Evolutionary conservation across 257 asterid genomes (phyloP).

Genomic region (Ilex aquifolium): DNA sequence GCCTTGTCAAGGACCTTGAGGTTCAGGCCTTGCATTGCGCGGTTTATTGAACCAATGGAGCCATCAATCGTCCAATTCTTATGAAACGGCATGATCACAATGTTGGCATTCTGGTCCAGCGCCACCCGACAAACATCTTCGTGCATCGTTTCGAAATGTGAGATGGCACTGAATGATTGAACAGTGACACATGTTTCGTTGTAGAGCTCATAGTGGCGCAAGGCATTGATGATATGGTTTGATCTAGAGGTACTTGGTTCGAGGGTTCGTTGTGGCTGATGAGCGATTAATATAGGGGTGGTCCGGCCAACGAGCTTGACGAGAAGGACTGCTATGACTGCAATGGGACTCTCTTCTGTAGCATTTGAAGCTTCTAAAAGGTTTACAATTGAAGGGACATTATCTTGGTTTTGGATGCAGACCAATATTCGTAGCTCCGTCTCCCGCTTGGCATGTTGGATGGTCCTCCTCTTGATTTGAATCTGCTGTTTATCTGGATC

Average conservation of each 20-base stretch:
- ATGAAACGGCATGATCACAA: slow-evolving; percentile 69
- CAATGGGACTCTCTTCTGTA: slow-evolving; percentile 46
- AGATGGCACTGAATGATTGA: slow-evolving; percentile 48
- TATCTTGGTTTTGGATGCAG: slow-evolving; percentile 56
- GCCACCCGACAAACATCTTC: slow-evolving; percentile 59
- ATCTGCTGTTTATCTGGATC: slow-evolving; percentile 32
- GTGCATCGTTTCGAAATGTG: slow-evolving; percentile 46
- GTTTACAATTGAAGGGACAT: slow-evolving; percentile 50
- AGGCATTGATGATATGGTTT: slow-evolving; percentile 53
- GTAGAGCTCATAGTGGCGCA: slow-evolving; percentile 58
- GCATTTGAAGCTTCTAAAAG: slow-evolving; percentile 67
- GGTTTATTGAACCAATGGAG: slow-evolving; percentile 42
- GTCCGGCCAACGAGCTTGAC: slow-evolving; percentile 70
- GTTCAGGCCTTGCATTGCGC: slow-evolving; percentile 50
- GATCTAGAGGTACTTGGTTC: slow-evolving; percentile 44
- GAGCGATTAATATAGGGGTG: slow-evolving; percentile 63
- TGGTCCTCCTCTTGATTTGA: slow-evolving; percentile 42
- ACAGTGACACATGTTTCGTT: slow-evolving; percentile 46
- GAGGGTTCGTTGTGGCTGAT: slow-evolving; percentile 41
- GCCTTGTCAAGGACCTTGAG: slow-evolving; percentile 44
- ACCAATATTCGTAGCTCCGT: slow-evolving; percentile 52
- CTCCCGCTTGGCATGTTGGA: slow-evolving; percentile 52
- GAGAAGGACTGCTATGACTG: slow-evolving; percentile 56
- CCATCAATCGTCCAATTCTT: slow-evolving; percentile 79
- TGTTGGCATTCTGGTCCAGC: slow-evolving; percentile 42